phyloP scores from a whole-genome alignment of 768 basidiomycete genomes.

The Rubroboletus pulcherrimus region DNA sequence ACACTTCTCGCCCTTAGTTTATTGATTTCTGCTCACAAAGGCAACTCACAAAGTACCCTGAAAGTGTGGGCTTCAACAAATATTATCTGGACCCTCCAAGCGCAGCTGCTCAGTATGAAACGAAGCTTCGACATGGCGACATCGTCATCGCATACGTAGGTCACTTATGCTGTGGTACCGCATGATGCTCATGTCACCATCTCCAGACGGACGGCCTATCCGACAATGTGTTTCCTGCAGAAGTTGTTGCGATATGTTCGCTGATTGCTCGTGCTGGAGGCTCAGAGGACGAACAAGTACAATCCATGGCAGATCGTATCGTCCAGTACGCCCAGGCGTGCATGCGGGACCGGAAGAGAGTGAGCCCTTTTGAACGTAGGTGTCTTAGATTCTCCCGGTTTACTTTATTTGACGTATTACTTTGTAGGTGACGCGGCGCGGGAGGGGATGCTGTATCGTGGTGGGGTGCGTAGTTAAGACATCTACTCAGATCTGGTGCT shows the following conservation, averaged over 20 bases:
- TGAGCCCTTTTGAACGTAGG: conserved; percentile 75
- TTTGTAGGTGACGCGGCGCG: conserved; percentile 57
- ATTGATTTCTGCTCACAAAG: conserved; percentile 18
- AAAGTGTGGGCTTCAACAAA: conserved; percentile 2
- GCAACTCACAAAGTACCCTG: conserved; percentile 36
- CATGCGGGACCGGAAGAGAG: conserved; percentile 61
- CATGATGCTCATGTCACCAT: conserved; percentile 2
- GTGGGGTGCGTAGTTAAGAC: conserved; percentile 57
- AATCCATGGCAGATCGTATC: conserved; percentile 68
- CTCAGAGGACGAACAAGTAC: conserved; percentile 58
- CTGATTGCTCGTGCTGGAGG: conserved; percentile 55
- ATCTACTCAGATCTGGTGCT: conserved; percentile 7
- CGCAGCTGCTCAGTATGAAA: conserved; percentile 43
- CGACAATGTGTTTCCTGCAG: conserved; percentile 61
- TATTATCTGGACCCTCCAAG: conserved; percentile 36
- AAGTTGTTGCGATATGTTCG: conserved; percentile 67
- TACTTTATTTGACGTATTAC: conserved; percentile 3
- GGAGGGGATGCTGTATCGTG: conserved; percentile 60
- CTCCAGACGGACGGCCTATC: conserved; percentile 52
- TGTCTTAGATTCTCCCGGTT: conserved; percentile 7
- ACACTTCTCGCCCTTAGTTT: background rate
- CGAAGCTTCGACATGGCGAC: conserved; percentile 50
- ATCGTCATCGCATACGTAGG: conserved; percentile 48
- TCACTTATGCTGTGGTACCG: background rate
- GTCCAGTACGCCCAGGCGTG: conserved; percentile 66